Conservation (phyloP, 139 green algal species). For the Chlamydomonas sp. region DNA sequence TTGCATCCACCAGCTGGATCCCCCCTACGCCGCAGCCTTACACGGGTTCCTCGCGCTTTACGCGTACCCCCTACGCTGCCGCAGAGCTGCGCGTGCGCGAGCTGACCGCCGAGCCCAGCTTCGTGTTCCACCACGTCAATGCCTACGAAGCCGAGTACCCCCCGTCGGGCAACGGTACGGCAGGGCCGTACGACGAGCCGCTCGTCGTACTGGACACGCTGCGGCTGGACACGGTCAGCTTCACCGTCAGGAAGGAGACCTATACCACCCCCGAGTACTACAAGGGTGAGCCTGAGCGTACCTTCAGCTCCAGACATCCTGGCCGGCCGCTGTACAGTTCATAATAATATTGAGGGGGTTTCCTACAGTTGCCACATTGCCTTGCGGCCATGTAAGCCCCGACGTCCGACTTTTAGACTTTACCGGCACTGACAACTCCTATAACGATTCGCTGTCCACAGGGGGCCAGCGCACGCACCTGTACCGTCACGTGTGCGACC, state of each 20-base stretch:
- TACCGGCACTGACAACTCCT: neutral
- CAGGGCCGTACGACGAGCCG: neutral
- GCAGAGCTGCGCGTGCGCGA: conserved; percentile 4
- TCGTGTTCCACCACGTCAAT: conserved; percentile 86
- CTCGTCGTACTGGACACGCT: conserved; percentile 70
- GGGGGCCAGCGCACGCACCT: conserved; percentile 51
- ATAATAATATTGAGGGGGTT: too few relatives aligned
- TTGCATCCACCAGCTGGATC: too few relatives aligned
- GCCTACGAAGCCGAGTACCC: conserved; percentile 60
- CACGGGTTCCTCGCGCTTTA: neutral
- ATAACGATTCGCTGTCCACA: neutral
- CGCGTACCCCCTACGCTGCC: neutral
- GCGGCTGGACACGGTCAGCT: conserved; percentile 61
- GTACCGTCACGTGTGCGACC: conserved; percentile 56
- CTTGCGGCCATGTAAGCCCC: neutral
- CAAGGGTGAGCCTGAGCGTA: neutral
- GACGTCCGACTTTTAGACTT: neutral
- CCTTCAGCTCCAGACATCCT: neutral
- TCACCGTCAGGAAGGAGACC: conserved; percentile 52
- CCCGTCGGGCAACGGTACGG: neutral
- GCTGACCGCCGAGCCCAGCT: conserved; percentile 57
- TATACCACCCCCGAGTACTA: conserved; percentile 11
- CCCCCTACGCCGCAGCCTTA: neutral
- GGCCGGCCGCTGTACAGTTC: neutral
- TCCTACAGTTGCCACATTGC: too few relatives aligned